These are phyloP conservation scores for Penicillium antarcticum DNA, from an alignment of 495 filamentous ascomycete species.

Conservation along the genomic window DNA sequence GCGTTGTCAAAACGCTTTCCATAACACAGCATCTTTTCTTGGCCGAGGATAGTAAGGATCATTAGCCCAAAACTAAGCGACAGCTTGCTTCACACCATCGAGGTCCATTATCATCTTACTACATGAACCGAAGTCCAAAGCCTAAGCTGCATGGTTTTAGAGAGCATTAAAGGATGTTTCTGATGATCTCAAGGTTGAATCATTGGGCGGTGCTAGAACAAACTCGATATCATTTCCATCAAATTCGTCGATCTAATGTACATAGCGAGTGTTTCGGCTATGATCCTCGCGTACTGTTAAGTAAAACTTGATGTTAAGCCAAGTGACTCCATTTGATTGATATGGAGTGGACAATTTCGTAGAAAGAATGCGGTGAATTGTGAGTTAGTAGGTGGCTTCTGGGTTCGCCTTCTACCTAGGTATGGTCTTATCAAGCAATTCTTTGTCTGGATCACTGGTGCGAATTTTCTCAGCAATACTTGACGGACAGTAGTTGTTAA, in stretches of 20 bases:
- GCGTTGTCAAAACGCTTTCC: neutral
- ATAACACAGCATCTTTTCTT: neutral
- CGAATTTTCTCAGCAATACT: conserved; percentile 19
- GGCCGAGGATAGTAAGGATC: conserved; percentile 23
- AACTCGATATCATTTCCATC: conserved; percentile 53
- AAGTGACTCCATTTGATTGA: conserved; percentile 45
- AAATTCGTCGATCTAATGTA: conserved; percentile 41
- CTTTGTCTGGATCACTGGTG: conserved; percentile 27
- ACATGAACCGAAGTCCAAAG: conserved; percentile 41
- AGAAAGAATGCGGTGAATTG: conserved; percentile 30
- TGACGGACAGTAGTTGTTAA: conserved; percentile 31
- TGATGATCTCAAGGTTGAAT: neutral
- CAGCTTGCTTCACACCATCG: conserved; percentile 13
- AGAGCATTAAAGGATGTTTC: conserved; percentile 4
- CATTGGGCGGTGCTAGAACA: conserved; percentile 32
- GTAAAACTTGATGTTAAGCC: conserved; percentile 18
- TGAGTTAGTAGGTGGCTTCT: neutral
- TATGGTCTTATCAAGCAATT: conserved; percentile 48
- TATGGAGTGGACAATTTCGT: conserved; percentile 47
- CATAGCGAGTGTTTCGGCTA: conserved; percentile 45
- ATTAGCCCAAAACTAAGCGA: conserved; percentile 15
- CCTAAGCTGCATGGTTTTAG: conserved; percentile 31
- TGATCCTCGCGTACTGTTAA: conserved; percentile 23
- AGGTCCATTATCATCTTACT: conserved; percentile 12
- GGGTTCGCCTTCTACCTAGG: conserved; percentile 33